These are phyloP conservation scores for Nakazawaea ambrosiae DNA, from an alignment of 805 yeast species.

Conservation along the genomic window DNA sequence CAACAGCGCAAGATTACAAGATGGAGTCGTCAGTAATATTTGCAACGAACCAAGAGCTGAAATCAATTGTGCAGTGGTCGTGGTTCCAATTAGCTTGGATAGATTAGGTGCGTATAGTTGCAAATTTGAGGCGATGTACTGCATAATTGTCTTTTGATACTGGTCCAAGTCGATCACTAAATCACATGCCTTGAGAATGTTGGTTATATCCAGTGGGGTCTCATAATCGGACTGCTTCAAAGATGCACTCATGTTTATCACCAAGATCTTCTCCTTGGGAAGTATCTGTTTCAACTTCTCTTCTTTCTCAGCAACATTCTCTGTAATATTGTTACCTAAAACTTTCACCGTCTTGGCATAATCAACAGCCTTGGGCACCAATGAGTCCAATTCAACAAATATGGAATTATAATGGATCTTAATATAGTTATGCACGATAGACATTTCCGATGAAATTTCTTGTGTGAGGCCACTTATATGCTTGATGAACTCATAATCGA, in stretches of 20 bases:
- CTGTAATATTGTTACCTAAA: conserved; percentile 40
- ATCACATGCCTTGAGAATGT: conserved; percentile 38
- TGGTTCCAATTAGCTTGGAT: conserved; percentile 62
- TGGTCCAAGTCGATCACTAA: conserved; percentile 38
- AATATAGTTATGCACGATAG: conserved; percentile 39
- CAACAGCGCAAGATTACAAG: conserved; percentile 77
- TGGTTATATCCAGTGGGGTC: conserved; percentile 4
- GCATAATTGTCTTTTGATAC: conserved; percentile 35
- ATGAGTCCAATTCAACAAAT: conserved; percentile 64
- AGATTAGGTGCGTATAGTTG: conserved; percentile 72
- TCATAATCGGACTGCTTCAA: conserved; percentile 35
- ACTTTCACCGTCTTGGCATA: conserved; percentile 47
- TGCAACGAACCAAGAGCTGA: conserved; percentile 62
- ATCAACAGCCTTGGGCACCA: conserved; percentile 55
- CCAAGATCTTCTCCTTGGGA: conserved; percentile 60
- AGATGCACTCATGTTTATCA: conserved; percentile 65
- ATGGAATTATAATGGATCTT: conserved; percentile 47
- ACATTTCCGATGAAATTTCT: conserved; percentile 49
- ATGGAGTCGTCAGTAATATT: conserved; percentile 61
- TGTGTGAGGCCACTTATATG: conserved; percentile 48
- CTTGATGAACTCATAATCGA: conserved; percentile 45
- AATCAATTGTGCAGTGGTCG: conserved; percentile 66
- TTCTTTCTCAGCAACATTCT: conserved; percentile 18
- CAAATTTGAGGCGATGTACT: conserved; percentile 51
- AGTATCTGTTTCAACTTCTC: conserved; percentile 34